A percentile compares a stretch with the other conserved stretches of the same genome.
Conservation (phyloP, 2,329 filamentous ascomycete species). For the Diaporthe vexans region DNA sequence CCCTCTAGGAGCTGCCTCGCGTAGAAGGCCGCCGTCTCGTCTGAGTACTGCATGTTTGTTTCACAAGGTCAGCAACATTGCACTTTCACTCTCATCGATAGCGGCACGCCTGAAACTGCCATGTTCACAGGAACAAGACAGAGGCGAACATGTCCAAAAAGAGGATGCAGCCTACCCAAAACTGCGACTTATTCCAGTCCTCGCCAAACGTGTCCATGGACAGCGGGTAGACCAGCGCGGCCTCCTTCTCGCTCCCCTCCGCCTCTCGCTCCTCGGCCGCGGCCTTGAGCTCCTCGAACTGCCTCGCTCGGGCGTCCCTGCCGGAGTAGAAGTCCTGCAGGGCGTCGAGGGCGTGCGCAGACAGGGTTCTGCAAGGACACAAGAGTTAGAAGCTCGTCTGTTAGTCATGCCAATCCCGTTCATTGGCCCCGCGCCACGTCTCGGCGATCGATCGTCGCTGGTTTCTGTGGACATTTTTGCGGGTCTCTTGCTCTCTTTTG, state of each 20-base stretch:
- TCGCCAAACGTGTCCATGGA: conserved; percentile 81
- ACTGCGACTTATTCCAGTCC: conserved; percentile 88
- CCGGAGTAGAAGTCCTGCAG: conserved; percentile 82
- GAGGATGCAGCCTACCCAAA: conserved; percentile 72
- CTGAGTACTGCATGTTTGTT: conserved; percentile 69
- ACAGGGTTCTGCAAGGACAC: conserved; percentile 66
- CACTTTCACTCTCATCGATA: neutral
- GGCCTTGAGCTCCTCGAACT: conserved; percentile 77
- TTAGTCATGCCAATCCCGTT: neutral
- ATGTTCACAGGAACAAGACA: neutral
- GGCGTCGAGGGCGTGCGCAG: conserved; percentile 75
- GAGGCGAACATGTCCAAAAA: neutral
- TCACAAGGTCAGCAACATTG: neutral
- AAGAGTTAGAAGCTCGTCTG: neutral
- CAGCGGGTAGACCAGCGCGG: conserved; percentile 49
- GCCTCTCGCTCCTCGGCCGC: conserved; percentile 64
- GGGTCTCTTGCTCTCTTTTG: neutral
- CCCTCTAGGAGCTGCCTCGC: conserved; percentile 76
- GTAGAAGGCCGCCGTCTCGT: conserved; percentile 75
- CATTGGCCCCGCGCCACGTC: neutral
- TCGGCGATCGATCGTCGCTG: conserved; percentile 1
- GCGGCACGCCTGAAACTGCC: neutral
- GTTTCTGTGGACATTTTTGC: neutral
- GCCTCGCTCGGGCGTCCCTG: conserved; percentile 74
- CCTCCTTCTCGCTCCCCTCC: conserved; percentile 8